A percentile compares a stretch with the other conserved stretches of the same genome.
These are phyloP conservation scores for Tolypocladium ophioglossoides DNA, from an alignment of 2,329 filamentous ascomycete genomes.

Conservation along the genomic window DNA sequence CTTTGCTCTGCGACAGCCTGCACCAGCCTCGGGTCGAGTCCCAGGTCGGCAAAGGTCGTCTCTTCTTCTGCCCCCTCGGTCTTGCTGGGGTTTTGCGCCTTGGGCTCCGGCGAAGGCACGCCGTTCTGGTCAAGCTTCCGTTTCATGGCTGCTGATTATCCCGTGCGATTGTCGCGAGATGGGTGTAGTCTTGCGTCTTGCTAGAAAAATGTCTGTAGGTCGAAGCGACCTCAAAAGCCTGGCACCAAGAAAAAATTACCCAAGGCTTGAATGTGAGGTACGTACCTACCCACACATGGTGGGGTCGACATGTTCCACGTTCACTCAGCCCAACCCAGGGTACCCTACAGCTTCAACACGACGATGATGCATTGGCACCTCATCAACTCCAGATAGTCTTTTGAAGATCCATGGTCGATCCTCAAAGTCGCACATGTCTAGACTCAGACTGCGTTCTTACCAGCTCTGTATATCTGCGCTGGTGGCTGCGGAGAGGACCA, in stretches of 20 bases:
- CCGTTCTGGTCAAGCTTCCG: slow-evolving; percentile 49
- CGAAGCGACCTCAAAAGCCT: neutral
- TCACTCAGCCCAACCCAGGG: too few relatives aligned
- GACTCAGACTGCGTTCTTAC: neutral
- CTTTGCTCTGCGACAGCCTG: slow-evolving; percentile 78
- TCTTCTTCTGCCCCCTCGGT: slow-evolving; percentile 25
- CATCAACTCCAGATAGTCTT: neutral
- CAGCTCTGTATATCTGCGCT: neutral
- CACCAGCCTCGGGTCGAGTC: slow-evolving; percentile 74
- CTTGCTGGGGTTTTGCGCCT: slow-evolving; percentile 10
- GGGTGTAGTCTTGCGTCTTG: neutral
- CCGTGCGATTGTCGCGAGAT: neutral
- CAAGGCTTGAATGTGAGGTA: neutral
- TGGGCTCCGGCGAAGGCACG: slow-evolving; percentile 27
- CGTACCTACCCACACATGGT: neutral
- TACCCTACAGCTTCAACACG: neutral
- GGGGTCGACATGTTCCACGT: too few relatives aligned
- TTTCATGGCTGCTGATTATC: slow-evolving; percentile 34
- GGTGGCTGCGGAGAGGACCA: too few relatives aligned
- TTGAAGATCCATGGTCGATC: neutral
- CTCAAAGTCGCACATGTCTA: too few relatives aligned
- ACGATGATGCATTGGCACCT: neutral
- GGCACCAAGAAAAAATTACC: neutral
- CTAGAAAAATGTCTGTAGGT: neutral
- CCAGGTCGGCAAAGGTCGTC: slow-evolving; percentile 61